Evolutionary conservation across 2,329 filamentous ascomycete genomes (phyloP).

Genomic region (Sodiomyces alkalinus): DNA sequence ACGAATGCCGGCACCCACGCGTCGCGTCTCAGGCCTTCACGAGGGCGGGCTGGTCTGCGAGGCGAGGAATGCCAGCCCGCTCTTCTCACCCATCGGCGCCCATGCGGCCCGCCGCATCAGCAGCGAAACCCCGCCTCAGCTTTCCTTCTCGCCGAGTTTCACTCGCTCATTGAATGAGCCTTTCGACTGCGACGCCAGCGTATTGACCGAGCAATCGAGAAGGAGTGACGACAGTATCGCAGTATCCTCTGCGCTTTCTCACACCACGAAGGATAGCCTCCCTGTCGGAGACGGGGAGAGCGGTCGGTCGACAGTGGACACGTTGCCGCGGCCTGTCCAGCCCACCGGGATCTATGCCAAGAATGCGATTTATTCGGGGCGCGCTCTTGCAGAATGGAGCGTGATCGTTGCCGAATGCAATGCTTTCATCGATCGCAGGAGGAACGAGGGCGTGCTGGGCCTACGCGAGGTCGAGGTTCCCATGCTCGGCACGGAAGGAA

Average conservation of each 20-base stretch:
- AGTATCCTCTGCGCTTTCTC: constrained; percentile 4
- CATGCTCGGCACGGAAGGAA: constrained; percentile 24
- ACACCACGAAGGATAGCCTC: background rate
- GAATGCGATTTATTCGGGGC: constrained; percentile 48
- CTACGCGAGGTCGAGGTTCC: constrained; percentile 51
- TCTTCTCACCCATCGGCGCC: constrained; percentile 16
- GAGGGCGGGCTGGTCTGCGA: constrained; percentile 31
- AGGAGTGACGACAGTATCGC: constrained; percentile 11
- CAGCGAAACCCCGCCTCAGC: constrained; percentile 8
- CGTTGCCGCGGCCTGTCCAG: constrained; percentile 26
- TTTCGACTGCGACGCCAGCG: constrained; percentile 6
- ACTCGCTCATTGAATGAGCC: constrained; percentile 7
- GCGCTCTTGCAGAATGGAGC: constrained; percentile 66
- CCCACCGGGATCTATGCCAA: constrained; percentile 28
- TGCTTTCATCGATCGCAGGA: constrained; percentile 63
- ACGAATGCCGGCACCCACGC: constrained; percentile 25
- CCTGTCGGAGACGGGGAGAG: too few species aligned
- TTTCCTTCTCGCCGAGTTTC: constrained; percentile 7
- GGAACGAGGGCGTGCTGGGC: constrained; percentile 53
- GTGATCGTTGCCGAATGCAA: constrained; percentile 65
- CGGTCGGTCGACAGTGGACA: too few species aligned
- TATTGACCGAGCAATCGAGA: too few species aligned
- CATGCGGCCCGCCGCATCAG: background rate
- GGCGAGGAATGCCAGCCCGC: constrained; percentile 32
- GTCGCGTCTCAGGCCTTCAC: constrained; percentile 30